Conservation (phyloP, 73 alveolate species). For the Paramecium sonneborni region DNA sequence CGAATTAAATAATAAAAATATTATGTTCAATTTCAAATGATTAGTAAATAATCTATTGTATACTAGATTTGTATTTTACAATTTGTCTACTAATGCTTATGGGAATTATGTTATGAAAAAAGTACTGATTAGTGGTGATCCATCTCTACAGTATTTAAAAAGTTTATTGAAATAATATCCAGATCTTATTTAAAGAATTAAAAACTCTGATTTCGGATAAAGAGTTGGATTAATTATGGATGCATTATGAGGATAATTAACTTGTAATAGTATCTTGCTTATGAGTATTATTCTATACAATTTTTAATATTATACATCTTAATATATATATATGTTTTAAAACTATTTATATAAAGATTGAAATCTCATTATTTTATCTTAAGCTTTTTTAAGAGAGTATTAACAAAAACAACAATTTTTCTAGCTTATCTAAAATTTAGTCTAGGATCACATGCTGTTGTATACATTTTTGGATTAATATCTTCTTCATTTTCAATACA, state of each 20-base stretch:
- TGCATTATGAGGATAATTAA: neutral
- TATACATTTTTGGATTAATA: constrained; percentile 47
- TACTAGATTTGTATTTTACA: constrained; percentile 21
- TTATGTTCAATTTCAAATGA: neutral
- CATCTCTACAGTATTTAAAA: neutral
- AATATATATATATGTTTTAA: too few species aligned
- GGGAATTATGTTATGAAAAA: constrained; percentile 57
- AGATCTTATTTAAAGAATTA: constrained; percentile 6
- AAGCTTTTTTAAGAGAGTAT: neutral
- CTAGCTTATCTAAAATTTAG: constrained; percentile 29
- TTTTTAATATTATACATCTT: neutral
- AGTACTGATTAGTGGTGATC: constrained; percentile 21
- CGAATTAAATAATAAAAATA: neutral
- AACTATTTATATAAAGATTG: neutral
- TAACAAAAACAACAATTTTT: neutral
- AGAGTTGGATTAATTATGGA: constrained; percentile 55
- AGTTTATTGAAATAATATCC: constrained; percentile 11
- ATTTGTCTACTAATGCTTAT: constrained; percentile 24
- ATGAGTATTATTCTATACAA: constrained; percentile 6
- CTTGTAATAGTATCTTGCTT: constrained; percentile 24
- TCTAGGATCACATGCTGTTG: constrained; percentile 71
- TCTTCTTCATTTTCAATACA: constrained; percentile 55
- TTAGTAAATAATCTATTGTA: neutral
- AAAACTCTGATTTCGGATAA: constrained; percentile 43
- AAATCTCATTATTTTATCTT: neutral